Base-by-base conservation (phyloP, 495 filamentous ascomycete genomes). In the Darksidea phi region DNA sequence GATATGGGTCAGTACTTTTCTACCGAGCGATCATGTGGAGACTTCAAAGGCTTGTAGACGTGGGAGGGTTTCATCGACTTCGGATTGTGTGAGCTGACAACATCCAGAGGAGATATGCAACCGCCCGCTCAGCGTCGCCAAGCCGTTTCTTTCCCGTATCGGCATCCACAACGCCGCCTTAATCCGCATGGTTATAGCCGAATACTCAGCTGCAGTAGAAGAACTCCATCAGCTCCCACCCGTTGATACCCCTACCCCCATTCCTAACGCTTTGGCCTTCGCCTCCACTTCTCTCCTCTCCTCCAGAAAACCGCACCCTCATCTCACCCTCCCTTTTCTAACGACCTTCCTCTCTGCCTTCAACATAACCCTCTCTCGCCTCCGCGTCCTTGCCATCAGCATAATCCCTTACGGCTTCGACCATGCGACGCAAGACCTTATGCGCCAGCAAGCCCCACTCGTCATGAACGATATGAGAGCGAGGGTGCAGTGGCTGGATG, bases 1-100 rank as follows among this genome's bases (percentile, higher is more conserved):
- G 61, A 64, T 28, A 59, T 64, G 24, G 61, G 59, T 63, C 26
- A 61, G 57, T 54, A 28, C 57, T 4, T 43, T 11, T 18, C 18
- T 57, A 4, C 8, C 24, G 7, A 34, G n/a, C n/a, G n/a, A n/a
- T n/a, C n/a, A n/a, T n/a, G n/a, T n/a, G 10, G 28, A 32, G 28
- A 4, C 3, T 10, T 10, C 28, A 32, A 32, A 10, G 3, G 28
- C 28, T 32, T 10, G 28, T 10, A 32, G 28, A 32, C 10, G 28
- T 10, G 28, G 4, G 10, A 32, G 28, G 23, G 5, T 28, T 17
- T 25, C 2, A 11, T 11, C 7, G 20, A 17, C 45, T 20, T 60
- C 12, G 18, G 15, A 18, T 12, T 11, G 32, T 2, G 1, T 17
- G 1, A 28, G 20, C 6, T 42, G 10, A 42, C 6, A 4, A 1